Conservation (phyloP, 192 early-diverging fungal species). For the Coemansia sp. region DNA sequence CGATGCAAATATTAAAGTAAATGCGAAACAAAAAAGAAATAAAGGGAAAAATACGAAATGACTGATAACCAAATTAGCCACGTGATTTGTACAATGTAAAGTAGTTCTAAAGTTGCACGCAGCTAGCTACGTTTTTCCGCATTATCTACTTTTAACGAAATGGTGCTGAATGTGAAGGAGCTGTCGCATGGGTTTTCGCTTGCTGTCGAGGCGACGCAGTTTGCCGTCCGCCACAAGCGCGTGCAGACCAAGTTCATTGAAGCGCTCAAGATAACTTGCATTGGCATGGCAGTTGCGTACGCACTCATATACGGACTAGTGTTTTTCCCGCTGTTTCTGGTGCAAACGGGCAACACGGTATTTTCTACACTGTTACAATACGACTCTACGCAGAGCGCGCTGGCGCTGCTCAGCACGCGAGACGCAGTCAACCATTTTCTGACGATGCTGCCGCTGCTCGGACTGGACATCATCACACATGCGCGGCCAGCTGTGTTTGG, state of each 20-base stretch:
- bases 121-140: neutral
- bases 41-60: neutral
- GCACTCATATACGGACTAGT: slow-evolving; percentile 21
- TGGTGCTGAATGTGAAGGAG: slow-evolving; percentile 29
- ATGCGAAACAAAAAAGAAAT: neutral
- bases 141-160: neutral
- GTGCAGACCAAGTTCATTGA: slow-evolving; percentile 33
- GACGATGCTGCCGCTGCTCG: slow-evolving; percentile 37
- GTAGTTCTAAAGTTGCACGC: no score
- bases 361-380: slow-evolving; percentile 29
- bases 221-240: slow-evolving; percentile 34
- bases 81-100: neutral
- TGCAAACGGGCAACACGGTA: slow-evolving; percentile 25
- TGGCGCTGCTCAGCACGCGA: slow-evolving; percentile 38
- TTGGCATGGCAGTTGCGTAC: slow-evolving; percentile 32
- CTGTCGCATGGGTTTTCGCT: slow-evolving; percentile 32
- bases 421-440: slow-evolving; percentile 43
- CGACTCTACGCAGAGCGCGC: slow-evolving; percentile 29
- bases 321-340: slow-evolving; percentile 36
- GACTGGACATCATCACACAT: slow-evolving; percentile 40
- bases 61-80: neutral
- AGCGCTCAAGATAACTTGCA: slow-evolving; percentile 27
- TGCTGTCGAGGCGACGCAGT: slow-evolving; percentile 36
- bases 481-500: slow-evolving; percentile 28
- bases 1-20: neutral